Percentiles rank a stretch among this genome's conserved stretches.
Evolutionary conservation across 352 stramenopile species (phyloP).

Genomic region (Phytophthora pini): DNA sequence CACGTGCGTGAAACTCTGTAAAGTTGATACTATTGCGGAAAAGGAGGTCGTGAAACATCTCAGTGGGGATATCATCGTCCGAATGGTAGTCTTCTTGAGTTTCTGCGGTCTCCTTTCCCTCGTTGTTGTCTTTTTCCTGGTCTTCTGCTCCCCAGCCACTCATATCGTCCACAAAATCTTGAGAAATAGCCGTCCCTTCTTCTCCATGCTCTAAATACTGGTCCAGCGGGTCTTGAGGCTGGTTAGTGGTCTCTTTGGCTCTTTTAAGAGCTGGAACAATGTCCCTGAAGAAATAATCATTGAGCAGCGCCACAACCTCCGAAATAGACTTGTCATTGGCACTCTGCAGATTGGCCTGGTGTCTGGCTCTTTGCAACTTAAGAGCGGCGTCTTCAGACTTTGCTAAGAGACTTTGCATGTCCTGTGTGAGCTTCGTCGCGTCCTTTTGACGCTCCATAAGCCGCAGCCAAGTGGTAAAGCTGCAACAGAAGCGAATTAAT

Average conservation of each 20-base stretch:
- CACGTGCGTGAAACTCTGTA: conserved; percentile 15
- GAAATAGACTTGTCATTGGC: conserved; percentile 28
- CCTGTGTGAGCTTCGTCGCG: conserved; percentile 14
- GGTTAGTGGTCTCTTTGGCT: conserved; percentile 5
- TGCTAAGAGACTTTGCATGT: conserved; percentile 20
- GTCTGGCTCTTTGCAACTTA: conserved; percentile 12
- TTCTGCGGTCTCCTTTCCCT: conserved; percentile 11
- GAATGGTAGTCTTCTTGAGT: conserved; percentile 6
- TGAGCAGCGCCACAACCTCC: conserved; percentile 25
- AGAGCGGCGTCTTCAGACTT: neutral
- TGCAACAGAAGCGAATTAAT: conserved; percentile 17
- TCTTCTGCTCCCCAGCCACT: conserved; percentile 36
- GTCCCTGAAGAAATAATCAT: conserved; percentile 40
- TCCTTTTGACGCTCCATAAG: conserved; percentile 43
- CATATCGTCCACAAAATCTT: conserved; percentile 46
- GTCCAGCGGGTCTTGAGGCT: conserved; percentile 35
- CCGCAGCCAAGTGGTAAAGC: conserved; percentile 42
- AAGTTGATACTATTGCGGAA: conserved; percentile 25
- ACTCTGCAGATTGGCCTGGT: conserved; percentile 25
- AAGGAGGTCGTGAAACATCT: conserved; percentile 28
- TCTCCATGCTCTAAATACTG: conserved; percentile 40
- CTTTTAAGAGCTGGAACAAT: conserved; percentile 33
- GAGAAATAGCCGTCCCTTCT: conserved; percentile 20
- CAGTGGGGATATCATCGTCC: conserved; percentile 17
- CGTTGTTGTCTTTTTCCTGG: conserved; percentile 12